These are phyloP conservation scores for Spizellomyces sp. DNA, from an alignment of 192 early-diverging fungal species.

Conservation along the genomic window DNA sequence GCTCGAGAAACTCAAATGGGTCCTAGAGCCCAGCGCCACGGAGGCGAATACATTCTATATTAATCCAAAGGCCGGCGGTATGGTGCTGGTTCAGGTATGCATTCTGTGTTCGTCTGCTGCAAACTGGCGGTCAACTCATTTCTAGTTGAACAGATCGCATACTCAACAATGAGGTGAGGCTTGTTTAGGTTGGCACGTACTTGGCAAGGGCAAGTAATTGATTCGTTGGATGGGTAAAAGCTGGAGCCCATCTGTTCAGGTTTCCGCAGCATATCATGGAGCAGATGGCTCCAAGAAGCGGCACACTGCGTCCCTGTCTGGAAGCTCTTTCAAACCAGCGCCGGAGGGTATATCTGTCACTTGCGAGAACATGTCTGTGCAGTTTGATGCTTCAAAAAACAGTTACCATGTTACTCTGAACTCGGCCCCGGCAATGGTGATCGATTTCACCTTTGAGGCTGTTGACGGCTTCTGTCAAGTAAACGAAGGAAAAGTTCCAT, in stretches of 20 bases:
- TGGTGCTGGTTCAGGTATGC: slow-evolving; percentile 74
- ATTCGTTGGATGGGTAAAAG: not conserved
- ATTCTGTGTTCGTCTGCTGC: no score
- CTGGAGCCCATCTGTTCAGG: slow-evolving; percentile 25
- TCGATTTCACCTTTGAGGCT: slow-evolving; percentile 69
- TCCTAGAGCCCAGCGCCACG: slow-evolving; percentile 58
- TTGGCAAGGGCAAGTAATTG: no score
- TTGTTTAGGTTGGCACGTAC: no score
- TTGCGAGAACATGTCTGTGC: slow-evolving; percentile 76
- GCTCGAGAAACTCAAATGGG: slow-evolving; percentile 41
- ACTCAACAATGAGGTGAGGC: slow-evolving; percentile 70
- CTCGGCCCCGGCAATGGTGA: slow-evolving; percentile 56
- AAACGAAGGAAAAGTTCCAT: slow-evolving; percentile 78
- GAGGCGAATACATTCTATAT: slow-evolving; percentile 91
- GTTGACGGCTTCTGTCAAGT: slow-evolving; percentile 77
- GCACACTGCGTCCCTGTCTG: slow-evolving; percentile 68
- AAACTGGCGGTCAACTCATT: no score
- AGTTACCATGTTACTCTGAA: slow-evolving; percentile 52
- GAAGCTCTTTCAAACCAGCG: slow-evolving; percentile 70
- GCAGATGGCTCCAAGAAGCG: slow-evolving; percentile 60
- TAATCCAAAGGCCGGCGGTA: slow-evolving; percentile 68
- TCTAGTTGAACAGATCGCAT: slow-evolving; percentile 49
- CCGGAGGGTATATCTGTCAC: slow-evolving; percentile 72
- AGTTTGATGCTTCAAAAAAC: slow-evolving; percentile 41
- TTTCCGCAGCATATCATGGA: slow-evolving; percentile 69